These are phyloP conservation scores for Cucurbita maxima DNA, from an alignment of 306 rosid species.

Conservation along the genomic window DNA sequence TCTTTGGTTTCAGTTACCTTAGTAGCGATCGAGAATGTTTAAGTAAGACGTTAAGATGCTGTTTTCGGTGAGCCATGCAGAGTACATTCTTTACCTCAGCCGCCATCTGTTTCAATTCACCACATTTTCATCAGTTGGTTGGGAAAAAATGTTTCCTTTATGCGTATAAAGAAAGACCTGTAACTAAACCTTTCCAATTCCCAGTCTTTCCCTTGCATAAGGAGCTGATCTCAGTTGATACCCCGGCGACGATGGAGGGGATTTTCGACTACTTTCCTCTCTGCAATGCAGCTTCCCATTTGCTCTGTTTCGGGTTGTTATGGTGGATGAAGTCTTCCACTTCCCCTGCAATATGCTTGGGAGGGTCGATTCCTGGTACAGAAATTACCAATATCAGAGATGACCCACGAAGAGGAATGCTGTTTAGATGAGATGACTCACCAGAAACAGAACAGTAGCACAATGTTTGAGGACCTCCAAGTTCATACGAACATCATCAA, in stretches of 20 bases:
- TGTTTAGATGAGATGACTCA: not conserved
- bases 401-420: not conserved
- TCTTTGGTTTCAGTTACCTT: constrained; percentile 22
- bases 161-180: not conserved
- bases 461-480: constrained; percentile 89
- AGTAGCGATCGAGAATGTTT: constrained; percentile 70
- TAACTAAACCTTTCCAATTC: constrained; percentile 50
- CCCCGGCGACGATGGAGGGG: constrained; percentile 41
- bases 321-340: constrained; percentile 32
- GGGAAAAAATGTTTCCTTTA: not conserved
- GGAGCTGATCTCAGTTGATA: constrained; percentile 56
- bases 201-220: constrained; percentile 49
- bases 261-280: constrained; percentile 49
- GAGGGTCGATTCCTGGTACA: constrained; percentile 63
- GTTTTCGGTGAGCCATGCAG: constrained; percentile 53
- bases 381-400: not conserved
- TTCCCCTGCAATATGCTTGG: constrained; percentile 37
- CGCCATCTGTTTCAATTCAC: constrained; percentile 38
- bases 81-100: constrained; percentile 43
- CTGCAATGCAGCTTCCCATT: constrained; percentile 44
- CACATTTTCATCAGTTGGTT: not conserved
- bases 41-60: constrained; percentile 34
- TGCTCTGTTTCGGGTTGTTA: constrained; percentile 56
- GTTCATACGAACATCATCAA: constrained; percentile 97
- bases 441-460: constrained; percentile 89